Evolutionary conservation across 192 early-diverging fungal genomes (phyloP), one percentile per base, ranked within the genome.

Genomic region (Linnemannia zychae): DNA sequence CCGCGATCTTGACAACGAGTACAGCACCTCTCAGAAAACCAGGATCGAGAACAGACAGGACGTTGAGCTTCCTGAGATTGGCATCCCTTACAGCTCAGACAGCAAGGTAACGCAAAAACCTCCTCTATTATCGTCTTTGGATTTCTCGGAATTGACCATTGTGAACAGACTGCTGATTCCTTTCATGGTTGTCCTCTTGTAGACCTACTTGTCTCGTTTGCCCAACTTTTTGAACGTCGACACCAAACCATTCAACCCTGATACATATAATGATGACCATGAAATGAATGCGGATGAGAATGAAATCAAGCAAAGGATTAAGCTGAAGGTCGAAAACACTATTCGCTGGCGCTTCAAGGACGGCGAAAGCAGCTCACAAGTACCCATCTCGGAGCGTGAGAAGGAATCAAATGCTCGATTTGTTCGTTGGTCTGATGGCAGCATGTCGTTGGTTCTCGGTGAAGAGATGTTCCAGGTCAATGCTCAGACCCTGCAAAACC

Each of bases 391-490:
- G 7, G 80, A 89, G 36, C 81, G 81, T 77, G 86, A 73, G 57
- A 92, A 93, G 77, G 93, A 95, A 75, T 95, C 94, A 28, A 95
- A 96, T 81, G 91, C 95, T 2, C 92, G 93, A 5, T 78, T 97
- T 68, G 91, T 97, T 11, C 87, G 91, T 46, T 96, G 96, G 96
- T 93, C 92, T 17, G 95, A 97, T 81, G 93, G 92, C 36, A 82
- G 90, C 46, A 89, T 91, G 81, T 95, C 96, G 4, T 77, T 97
- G 15, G 86, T 95, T 6, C 78, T 97, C 31, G 95, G 95, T 17
- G 87, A 92, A 44, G 95, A 97, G 74, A 86, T 92, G 63, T 96
- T 95, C 89, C 94, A 95, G 76, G 92, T 93, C 33, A 87, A 78
- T 34, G 69, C 88, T 40, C 92, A 93, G 28, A 71, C 88, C 12